These are phyloP conservation scores for Pyronema domesticum DNA, from an alignment of 495 filamentous ascomycete genomes.

Conservation along the genomic window DNA sequence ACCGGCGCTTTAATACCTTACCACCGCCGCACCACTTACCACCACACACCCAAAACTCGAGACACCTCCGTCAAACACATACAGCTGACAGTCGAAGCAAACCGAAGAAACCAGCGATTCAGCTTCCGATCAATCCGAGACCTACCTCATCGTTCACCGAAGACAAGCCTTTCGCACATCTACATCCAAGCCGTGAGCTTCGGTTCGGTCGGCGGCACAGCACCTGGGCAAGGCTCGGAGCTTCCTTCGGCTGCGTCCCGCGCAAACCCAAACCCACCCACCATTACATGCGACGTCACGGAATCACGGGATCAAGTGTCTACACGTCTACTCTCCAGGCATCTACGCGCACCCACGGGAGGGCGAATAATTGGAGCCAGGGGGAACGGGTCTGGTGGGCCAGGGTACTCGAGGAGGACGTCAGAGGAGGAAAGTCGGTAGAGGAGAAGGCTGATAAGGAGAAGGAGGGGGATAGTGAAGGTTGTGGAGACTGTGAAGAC, in stretches of 20 bases:
- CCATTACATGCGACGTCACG: conserved; percentile 4
- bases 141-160: not conserved
- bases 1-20: too few species aligned
- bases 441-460: not conserved
- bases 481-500: not conserved
- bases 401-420: not conserved
- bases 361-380: not conserved
- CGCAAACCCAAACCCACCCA: not conserved
- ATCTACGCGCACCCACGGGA: not conserved
- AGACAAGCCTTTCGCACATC: not conserved
- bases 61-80: too few species aligned
- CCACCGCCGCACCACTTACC: too few species aligned
- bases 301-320: conserved; percentile 5
- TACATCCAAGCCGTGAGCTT: not conserved
- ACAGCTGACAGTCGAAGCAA: not conserved
- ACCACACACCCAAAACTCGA: too few species aligned
- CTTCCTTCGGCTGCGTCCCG: not conserved
- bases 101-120: not conserved
- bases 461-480: not conserved
- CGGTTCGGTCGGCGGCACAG: not conserved
- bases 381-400: not conserved
- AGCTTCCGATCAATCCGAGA: not conserved
- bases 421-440: not conserved
- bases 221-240: too few species aligned
- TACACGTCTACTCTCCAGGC: conserved; percentile 1